phyloP scores from a whole-genome alignment of 805 yeast species.

The Starmerella stellata region DNA sequence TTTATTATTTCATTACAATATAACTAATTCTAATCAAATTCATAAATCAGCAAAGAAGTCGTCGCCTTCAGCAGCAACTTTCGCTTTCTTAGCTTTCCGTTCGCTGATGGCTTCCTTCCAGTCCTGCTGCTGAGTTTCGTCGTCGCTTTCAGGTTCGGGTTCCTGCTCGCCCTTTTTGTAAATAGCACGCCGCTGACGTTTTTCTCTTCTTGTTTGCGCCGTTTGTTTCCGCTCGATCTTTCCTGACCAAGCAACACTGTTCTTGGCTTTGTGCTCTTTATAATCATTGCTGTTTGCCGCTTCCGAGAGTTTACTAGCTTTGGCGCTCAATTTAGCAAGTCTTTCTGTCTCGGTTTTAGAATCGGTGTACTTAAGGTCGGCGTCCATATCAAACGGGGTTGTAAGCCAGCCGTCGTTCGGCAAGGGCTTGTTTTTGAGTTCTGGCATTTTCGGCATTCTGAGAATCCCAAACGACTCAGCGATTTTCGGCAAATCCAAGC shows the following conservation, averaged over 20 bases:
- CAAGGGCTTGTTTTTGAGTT: conserved; percentile 36
- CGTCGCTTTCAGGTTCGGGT: conserved; percentile 25
- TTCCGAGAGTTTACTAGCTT: conserved; percentile 20
- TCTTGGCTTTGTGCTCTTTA: conserved; percentile 22
- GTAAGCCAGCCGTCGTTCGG: conserved; percentile 67
- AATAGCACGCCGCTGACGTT: conserved; percentile 44
- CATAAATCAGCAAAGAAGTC: conserved; percentile 1
- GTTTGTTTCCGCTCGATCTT: conserved; percentile 44
- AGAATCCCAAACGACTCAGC: conserved; percentile 66
- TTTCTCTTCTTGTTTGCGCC: conserved; percentile 46
- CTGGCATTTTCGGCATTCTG: conserved; percentile 91
- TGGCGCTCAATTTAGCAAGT: conserved; percentile 36
- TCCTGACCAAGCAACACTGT: conserved; percentile 65
- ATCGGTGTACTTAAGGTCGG: conserved; percentile 42
- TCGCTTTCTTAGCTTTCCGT: conserved; percentile 42
- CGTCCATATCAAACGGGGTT: conserved; percentile 44
- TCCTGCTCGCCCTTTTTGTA: conserved; percentile 28
- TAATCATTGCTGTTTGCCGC: conserved; percentile 22
- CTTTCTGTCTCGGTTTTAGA: conserved; percentile 45
- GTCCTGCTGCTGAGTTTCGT: conserved; percentile 33
- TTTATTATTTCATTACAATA: no score
- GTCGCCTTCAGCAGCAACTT: neutral
- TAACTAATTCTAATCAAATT: no score
- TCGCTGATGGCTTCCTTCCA: conserved; percentile 73
- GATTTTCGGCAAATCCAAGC: conserved; percentile 51